Conservation (phyloP, 345 rosid species). For the Cochlearia excelsa region DNA sequence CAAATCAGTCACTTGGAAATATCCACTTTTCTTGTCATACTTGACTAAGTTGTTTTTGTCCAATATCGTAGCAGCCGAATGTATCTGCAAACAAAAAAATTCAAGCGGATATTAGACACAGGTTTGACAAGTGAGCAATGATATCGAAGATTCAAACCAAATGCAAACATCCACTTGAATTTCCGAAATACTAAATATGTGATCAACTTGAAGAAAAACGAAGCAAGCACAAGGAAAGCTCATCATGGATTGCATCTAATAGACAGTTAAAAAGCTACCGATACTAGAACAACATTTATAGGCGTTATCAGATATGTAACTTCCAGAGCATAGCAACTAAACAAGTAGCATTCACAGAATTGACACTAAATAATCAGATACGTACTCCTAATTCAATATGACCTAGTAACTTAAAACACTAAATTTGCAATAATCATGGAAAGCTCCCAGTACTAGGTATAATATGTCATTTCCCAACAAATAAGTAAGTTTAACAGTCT, state of each 20-base stretch:
- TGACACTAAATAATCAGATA: constrained; percentile 8
- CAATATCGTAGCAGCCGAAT: constrained; percentile 84
- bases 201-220: constrained; percentile 6
- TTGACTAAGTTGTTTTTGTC: constrained; percentile 88
- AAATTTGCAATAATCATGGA: neutral
- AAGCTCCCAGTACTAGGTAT: constrained; percentile 15
- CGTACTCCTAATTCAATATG: constrained; percentile 8
- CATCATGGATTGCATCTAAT: constrained; percentile 14
- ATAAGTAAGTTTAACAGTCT: constrained; percentile 5
- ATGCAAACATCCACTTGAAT: constrained; percentile 18
- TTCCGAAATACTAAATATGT: constrained; percentile 15
- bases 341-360: neutral
- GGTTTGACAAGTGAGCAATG: constrained; percentile 2
- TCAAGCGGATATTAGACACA: constrained; percentile 14
- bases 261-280: constrained; percentile 17
- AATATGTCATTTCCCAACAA: neutral
- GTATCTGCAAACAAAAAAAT: constrained; percentile 51
- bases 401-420: neutral
- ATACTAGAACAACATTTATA: too few relatives aligned
- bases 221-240: constrained; percentile 17
- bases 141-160: neutral
- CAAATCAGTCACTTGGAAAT: constrained; percentile 96
- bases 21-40: constrained; percentile 90
- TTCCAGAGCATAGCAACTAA: neutral
- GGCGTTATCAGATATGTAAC: too few relatives aligned